phyloP scores from a whole-genome alignment of 2,329 filamentous ascomycete genomes.

The Trichoderma lentiforme region DNA sequence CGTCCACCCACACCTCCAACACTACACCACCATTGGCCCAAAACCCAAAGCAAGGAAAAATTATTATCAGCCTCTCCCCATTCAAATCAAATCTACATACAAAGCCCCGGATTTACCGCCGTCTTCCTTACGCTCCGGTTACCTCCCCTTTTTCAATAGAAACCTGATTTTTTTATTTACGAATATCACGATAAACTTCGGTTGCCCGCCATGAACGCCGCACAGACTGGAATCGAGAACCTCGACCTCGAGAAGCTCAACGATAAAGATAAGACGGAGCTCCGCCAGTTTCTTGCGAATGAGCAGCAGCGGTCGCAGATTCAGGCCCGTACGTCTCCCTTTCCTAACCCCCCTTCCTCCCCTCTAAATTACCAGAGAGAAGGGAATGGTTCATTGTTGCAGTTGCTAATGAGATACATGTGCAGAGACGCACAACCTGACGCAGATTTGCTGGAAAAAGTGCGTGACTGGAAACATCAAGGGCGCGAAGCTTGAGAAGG shows the following conservation, averaged over 20 bases:
- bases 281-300: slow-evolving; percentile 80
- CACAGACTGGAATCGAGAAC: slow-evolving; percentile 42
- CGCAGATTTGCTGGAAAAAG: slow-evolving; percentile 89
- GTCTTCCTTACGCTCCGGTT: not conserved
- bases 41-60: not conserved
- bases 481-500: slow-evolving; percentile 66
- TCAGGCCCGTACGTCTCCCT: slow-evolving; percentile 51
- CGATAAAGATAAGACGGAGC: slow-evolving; percentile 78
- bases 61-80: not conserved
- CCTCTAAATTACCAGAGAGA: not conserved
- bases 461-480: slow-evolving; percentile 77
- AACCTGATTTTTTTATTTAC: not conserved
- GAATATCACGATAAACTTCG: not conserved
- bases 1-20: not conserved
- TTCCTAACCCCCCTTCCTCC: slow-evolving; percentile 6
- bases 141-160: not conserved
- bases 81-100: not conserved
- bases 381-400: not conserved
- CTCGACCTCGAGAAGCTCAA: slow-evolving; percentile 72
- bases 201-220: slow-evolving; percentile 33
- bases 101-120: not conserved
- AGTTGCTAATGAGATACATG: not conserved
- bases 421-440: slow-evolving; percentile 53
- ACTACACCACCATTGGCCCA: not conserved
- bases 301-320: slow-evolving; percentile 80